Base-by-base conservation (phyloP, 2,329 filamentous ascomycete species). In the Curvularia sp. region DNA sequence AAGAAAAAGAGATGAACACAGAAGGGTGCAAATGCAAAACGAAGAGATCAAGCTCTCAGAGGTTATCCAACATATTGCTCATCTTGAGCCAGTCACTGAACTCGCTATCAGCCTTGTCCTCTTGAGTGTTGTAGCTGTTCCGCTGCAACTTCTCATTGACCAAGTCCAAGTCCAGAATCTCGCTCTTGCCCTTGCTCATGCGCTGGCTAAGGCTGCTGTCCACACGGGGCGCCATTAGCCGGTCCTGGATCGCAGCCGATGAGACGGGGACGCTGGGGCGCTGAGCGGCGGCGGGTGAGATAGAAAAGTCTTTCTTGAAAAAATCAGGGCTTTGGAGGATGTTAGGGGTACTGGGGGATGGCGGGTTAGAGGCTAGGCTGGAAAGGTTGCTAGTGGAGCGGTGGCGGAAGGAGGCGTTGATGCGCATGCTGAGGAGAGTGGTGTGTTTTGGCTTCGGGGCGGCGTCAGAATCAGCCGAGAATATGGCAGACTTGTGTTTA, bases 371-470 rank as follows among this genome's bases (percentile, higher is more conserved):
- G 13, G 33, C 30, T 42, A 53, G 38, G 13, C 58, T 18, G 26
- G 24, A 22, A 38, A 48, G 6, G 46, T 33, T 47, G 39, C n/a
- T 52, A 4, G 6, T 31, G 20, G 41, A 46, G 12, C 35, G 49
- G 15, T 43, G 22, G 7, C 58, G 61, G 22, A 53, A 48, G 9
- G 53, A 53, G 5, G 58, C 62, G 41, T 41, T 60, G 49, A 66
- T 58, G 22, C 60, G 60, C 24, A 67, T 58, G 15, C 60, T 65
- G 22, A 69, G 41, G 42, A 66, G 46, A 1, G 61, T 58, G 1
- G 58, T 10, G 38, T 68, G 63, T 30, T 66, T 67, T 2, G 60
- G 61, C 9, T 42, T 54, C 3, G 53, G 15, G 9, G 20, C 63
- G 33, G 62, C 6, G 18, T 52, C 22, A 44, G 47, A n/a, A 5